phyloP scores from a whole-genome alignment of 73 alveolate species.

The Urostyla sp. region DNA sequence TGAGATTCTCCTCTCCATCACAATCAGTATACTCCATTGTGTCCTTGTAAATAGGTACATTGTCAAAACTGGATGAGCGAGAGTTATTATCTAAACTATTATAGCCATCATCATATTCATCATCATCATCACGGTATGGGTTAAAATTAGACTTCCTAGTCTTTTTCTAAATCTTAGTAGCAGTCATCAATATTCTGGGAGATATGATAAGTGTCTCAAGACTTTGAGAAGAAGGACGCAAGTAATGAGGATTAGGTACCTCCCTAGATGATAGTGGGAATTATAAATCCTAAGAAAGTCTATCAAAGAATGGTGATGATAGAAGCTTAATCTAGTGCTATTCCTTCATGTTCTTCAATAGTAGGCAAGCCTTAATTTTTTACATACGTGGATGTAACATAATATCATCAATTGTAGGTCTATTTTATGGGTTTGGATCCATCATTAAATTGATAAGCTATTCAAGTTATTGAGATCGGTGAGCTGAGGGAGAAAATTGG shows the following conservation, averaged over 20 bases:
- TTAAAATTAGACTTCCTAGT: background rate
- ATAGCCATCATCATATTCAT: conserved; percentile 4
- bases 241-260: too few relatives aligned
- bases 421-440: conserved; percentile 45
- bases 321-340: background rate
- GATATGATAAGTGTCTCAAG: conserved; percentile 1
- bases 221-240: too few relatives aligned
- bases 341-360: background rate
- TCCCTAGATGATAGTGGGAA: conserved; percentile 17
- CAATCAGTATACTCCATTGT: background rate
- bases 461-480: conserved; percentile 27
- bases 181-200: conserved; percentile 20
- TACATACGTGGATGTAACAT: conserved; percentile 11
- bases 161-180: background rate
- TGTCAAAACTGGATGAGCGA: background rate
- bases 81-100: background rate
- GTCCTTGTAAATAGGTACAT: background rate
- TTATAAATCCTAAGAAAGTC: conserved; percentile 1
- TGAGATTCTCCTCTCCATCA: conserved; percentile 8
- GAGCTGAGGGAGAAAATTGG: conserved; percentile 40
- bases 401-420: conserved; percentile 36
- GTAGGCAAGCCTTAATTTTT: background rate
- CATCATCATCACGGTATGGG: background rate
- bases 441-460: conserved; percentile 28
- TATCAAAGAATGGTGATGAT: background rate